Conservation (phyloP, 352 stramenopile species). For the Pythium dissimile region DNA sequence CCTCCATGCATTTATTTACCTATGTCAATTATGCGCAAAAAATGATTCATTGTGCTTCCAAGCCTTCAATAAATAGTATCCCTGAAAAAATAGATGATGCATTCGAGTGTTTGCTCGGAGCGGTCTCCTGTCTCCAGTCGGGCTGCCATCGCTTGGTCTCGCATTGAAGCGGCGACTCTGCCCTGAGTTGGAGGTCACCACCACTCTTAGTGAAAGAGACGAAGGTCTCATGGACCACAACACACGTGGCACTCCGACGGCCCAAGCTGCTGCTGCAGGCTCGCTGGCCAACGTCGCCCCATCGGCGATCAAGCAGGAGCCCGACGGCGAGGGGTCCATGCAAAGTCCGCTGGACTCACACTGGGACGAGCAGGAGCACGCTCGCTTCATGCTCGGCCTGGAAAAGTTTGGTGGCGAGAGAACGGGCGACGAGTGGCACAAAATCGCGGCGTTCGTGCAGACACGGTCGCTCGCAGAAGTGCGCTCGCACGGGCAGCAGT, state of each 20-base stretch:
- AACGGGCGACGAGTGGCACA: conserved; percentile 59
- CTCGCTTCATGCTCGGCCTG: conserved; percentile 76
- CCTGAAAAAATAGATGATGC: too few species aligned
- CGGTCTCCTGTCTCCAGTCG: background rate
- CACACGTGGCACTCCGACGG: background rate
- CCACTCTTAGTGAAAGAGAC: too few species aligned
- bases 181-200: too few species aligned
- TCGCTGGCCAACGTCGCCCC: too few species aligned
- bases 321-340: conserved; percentile 10
- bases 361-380: conserved; percentile 72
- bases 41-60: too few species aligned
- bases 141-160: background rate
- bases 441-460: conserved; percentile 70
- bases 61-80: too few species aligned
- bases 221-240: background rate
- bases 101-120: too few species aligned
- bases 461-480: conserved; percentile 69
- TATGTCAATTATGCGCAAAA: too few species aligned
- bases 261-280: background rate
- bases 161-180: conserved; percentile 18
- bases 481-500: conserved; percentile 59
- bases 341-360: conserved; percentile 9
- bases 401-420: conserved; percentile 54
- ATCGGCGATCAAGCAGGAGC: background rate
- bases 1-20: too few species aligned